Evolutionary conservation across 2,329 filamentous ascomycete species (phyloP).

Genomic region (Acrocalymma vagum): DNA sequence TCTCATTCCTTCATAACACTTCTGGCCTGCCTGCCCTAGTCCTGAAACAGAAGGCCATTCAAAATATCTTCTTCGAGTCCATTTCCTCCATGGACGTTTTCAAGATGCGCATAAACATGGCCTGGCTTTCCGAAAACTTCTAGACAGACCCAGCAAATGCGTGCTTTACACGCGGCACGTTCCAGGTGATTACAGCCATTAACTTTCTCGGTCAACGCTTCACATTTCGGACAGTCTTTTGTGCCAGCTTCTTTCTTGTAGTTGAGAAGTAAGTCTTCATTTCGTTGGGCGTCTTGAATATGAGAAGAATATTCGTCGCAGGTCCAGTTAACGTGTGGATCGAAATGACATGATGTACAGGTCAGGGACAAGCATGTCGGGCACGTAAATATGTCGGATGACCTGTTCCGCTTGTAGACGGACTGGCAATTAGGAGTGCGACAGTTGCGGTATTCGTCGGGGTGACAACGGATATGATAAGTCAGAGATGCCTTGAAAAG

Average conservation of each 20-base stretch:
- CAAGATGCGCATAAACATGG: conserved; percentile 19
- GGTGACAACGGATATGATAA: conserved; percentile 17
- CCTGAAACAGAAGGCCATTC: no score
- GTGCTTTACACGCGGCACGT: conserved; percentile 36
- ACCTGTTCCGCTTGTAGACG: conserved; percentile 16
- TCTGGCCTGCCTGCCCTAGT: no score
- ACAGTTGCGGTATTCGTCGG: conserved; percentile 23
- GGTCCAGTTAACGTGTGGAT: conserved; percentile 22
- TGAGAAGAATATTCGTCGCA: conserved; percentile 22
- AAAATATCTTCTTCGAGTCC: conserved; percentile 1
- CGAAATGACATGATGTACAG: conserved; percentile 27
- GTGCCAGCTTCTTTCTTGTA: conserved; percentile 20
- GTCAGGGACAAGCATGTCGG: conserved; percentile 20
- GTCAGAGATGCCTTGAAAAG: conserved; percentile 22
- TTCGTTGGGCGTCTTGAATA: conserved; percentile 18
- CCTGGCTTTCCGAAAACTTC: conserved; percentile 11
- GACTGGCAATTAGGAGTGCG: conserved; percentile 25
- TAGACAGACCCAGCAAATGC: conserved; percentile 28
- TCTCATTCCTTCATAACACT: no score
- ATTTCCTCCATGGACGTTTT: conserved; percentile 11
- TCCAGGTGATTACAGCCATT: conserved; percentile 58
- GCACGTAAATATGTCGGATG: conserved; percentile 22
- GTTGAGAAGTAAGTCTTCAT: conserved; percentile 15
- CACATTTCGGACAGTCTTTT: conserved; percentile 41
- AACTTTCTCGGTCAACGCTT: conserved; percentile 52